Evolutionary conservation across 352 stramenopile species (phyloP), one percentile per base, ranked within the genome.

Genomic region (Phytophthora syringae): DNA sequence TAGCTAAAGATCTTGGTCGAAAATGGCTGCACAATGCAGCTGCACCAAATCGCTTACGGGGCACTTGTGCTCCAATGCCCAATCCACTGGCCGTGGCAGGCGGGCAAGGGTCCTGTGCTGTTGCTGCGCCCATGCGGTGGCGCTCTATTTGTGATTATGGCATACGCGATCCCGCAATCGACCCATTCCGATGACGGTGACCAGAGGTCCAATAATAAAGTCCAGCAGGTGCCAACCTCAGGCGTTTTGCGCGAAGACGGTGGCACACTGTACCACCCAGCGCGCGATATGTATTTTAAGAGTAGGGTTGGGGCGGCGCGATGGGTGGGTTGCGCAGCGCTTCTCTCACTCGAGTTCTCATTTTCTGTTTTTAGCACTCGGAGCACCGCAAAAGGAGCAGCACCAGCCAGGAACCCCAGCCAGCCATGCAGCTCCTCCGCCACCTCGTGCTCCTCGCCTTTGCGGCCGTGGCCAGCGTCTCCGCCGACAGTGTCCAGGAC

Each of bases 311-410:
- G 32, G 32, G 32, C 12, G 5, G 16, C n/a, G 24, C 32, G 27
- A 52, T 59, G 47, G 45, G 40, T 64, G 52, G 61, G 52, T 68
- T 68, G 43, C 60, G 52, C 36, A n/a, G 37, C 55, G 58, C 44
- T 60, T 52, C 54, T 50, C 59, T 20, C 27, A 32, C 27, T 32
- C n/a, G n/a, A n/a, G 25, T 43, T 66, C 61, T 71, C 61, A 70
- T 45, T 72, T 70, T 74, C 62, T 72, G 52, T 69, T 76, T 72
- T 72, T 76, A 70, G 59, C 59, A 64, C 52, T 42, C 2, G 36
- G 9, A 50, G 18, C 27, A 32, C 27, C 27, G 27, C 27, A 32
- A n/a, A n/a, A n/a, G n/a, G n/a, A n/a, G n/a, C n/a, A n/a, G n/a
- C n/a, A n/a, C n/a, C 44, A 42, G 44, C 30, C 24, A 48, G 30